phyloP scores from a whole-genome alignment of 768 basidiomycete species.

The Obba rivulosa region DNA sequence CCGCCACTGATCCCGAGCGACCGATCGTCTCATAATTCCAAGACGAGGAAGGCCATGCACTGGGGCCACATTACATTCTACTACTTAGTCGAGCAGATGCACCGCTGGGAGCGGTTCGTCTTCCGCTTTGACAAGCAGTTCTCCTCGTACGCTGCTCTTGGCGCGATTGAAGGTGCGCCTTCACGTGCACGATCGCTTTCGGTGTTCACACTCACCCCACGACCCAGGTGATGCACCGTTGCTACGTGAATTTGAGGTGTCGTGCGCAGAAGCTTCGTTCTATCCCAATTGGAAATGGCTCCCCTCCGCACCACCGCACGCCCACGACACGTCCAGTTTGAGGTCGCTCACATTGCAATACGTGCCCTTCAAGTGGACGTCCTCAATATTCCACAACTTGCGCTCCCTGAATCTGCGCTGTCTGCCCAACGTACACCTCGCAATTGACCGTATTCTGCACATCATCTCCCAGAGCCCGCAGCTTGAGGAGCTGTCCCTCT shows the following conservation, averaged over 20 bases:
- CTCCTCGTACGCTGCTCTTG: slow-evolving; percentile 65
- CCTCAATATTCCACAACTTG: slow-evolving; percentile 62
- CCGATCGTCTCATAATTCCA: slow-evolving; percentile 21
- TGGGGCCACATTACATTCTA: slow-evolving; percentile 81
- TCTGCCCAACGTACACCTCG: slow-evolving; percentile 56
- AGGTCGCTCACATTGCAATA: slow-evolving; percentile 60
- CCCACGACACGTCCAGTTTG: slow-evolving; percentile 41
- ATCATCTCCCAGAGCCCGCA: slow-evolving; percentile 54
- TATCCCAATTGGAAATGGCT: slow-evolving; percentile 72
- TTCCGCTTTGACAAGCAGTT: slow-evolving; percentile 79
- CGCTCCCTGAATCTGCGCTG: slow-evolving; percentile 58
- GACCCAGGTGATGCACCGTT: slow-evolving; percentile 64
- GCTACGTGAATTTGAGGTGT: slow-evolving; percentile 72
- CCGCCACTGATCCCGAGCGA: slow-evolving; percentile 13
- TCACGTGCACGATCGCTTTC: slow-evolving; percentile 3
- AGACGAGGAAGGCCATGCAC: slow-evolving; percentile 44
- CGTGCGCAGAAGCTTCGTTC: slow-evolving; percentile 57
- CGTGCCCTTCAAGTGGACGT: slow-evolving; percentile 74
- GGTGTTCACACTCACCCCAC: background rate
- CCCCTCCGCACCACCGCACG: slow-evolving; percentile 41
- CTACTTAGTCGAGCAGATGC: slow-evolving; percentile 77
- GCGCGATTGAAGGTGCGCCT: slow-evolving; percentile 59
- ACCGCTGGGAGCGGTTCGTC: slow-evolving; percentile 76
- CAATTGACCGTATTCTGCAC: slow-evolving; percentile 64
- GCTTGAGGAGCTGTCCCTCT: slow-evolving; percentile 52